phyloP scores from a whole-genome alignment of 78 protist species.

The Dictyostelium firmibasis region DNA sequence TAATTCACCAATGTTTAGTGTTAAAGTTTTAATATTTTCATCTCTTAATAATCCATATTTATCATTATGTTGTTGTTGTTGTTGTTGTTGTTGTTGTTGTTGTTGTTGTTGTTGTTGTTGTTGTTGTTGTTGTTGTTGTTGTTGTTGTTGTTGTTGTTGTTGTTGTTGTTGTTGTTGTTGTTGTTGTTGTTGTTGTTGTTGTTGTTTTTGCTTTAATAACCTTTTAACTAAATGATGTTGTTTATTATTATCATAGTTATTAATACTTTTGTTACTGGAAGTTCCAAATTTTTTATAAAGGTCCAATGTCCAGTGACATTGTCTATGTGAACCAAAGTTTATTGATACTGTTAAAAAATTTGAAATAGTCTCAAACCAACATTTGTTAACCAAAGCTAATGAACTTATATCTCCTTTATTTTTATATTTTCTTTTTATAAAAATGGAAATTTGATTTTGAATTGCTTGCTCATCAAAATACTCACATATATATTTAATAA shows the following conservation, averaged over 20 bases:
- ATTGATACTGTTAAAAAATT: background rate
- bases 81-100: no score
- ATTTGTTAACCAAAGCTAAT: background rate
- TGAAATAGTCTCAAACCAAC: background rate
- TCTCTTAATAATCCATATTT: background rate
- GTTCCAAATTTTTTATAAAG: background rate
- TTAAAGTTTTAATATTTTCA: background rate
- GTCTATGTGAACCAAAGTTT: background rate
- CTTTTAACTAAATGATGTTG: background rate
- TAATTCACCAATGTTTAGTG: background rate
- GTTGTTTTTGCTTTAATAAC: background rate
- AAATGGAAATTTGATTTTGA: no score
- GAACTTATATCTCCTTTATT: background rate
- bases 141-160: no score
- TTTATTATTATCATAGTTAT: no score
- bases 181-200: no score
- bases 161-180: background rate
- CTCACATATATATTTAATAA: background rate
- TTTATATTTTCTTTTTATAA: no score
- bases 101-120: no score
- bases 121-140: no score
- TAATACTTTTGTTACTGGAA: background rate
- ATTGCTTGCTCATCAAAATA: background rate
- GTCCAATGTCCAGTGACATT: background rate
- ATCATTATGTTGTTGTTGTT: no score